A percentile compares a stretch with the other conserved stretches of the same genome.
Evolutionary conservation across 169 alveolate species (phyloP).

Genomic region (Perkinsus chesapeaki): DNA sequence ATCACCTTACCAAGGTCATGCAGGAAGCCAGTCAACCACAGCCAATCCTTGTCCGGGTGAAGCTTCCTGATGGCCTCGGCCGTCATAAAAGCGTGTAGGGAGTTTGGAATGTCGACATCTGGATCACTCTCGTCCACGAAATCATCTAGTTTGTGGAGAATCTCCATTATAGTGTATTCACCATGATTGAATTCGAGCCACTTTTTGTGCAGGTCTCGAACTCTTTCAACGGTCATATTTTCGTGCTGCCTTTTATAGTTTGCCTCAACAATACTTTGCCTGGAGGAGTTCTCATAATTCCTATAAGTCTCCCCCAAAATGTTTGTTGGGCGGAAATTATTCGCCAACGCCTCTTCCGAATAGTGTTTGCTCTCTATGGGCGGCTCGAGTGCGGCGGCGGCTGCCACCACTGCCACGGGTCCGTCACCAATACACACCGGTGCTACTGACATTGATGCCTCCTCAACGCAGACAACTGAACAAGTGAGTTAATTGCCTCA

Average conservation of each 20-base stretch:
- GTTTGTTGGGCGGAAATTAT: not conserved
- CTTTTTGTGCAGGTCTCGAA: conserved; percentile 6
- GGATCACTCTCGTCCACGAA: conserved; percentile 34
- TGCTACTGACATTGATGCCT: not conserved
- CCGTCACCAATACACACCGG: not conserved
- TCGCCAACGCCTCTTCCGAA: not conserved
- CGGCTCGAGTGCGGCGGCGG: not conserved
- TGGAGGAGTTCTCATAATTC: conserved; percentile 13
- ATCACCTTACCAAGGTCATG: not conserved
- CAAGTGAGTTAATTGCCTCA: too few relatives aligned
- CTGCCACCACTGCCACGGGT: not conserved
- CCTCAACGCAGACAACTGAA: too few relatives aligned
- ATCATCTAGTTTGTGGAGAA: conserved; percentile 14
- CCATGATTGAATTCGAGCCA: conserved; percentile 32
- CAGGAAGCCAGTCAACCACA: conserved; percentile 16
- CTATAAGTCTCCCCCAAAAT: conserved; percentile 1
- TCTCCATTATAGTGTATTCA: conserved; percentile 20
- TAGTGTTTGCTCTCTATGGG: not conserved
- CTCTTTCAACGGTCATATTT: conserved; percentile 3
- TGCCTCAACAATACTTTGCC: not conserved
- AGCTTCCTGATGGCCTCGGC: conserved; percentile 35
- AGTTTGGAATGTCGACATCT: conserved; percentile 29
- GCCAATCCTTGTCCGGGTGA: conserved; percentile 30
- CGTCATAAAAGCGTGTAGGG: conserved; percentile 31
- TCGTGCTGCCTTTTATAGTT: not conserved